Percentiles rank a stretch among this genome's conserved stretches.
phyloP scores from a whole-genome alignment of 2,329 filamentous ascomycete genomes.

The Calycina marina region DNA sequence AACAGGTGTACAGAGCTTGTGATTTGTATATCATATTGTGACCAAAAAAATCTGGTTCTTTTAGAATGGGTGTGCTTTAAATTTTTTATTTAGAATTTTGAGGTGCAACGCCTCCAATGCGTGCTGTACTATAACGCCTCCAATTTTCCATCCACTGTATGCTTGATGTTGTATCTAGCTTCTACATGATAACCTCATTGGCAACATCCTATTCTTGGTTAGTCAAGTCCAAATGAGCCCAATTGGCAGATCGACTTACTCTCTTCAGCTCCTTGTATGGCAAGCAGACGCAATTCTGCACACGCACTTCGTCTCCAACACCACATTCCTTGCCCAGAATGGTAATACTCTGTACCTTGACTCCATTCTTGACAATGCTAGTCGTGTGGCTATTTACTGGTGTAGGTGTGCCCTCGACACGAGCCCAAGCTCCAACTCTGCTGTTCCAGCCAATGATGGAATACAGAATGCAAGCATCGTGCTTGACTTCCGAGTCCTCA shows the following conservation, averaged over 20 bases:
- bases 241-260: constrained; percentile 37
- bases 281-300: constrained; percentile 96
- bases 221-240: not conserved
- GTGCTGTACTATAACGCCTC: no score
- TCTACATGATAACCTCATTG: constrained; percentile 86
- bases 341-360: constrained; percentile 97
- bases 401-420: constrained; percentile 88
- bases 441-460: constrained; percentile 96
- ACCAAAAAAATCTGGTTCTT: no score
- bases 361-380: constrained; percentile 90
- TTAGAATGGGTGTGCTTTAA: no score
- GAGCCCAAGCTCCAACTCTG: constrained; percentile 92
- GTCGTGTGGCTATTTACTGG: constrained; percentile 79
- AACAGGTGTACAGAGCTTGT: no score
- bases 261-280: constrained; percentile 97
- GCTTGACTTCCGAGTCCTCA: constrained; percentile 89
- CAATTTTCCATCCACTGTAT: constrained; percentile 1
- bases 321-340: constrained; percentile 93
- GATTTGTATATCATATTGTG: no score
- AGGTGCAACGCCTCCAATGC: no score
- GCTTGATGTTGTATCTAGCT: constrained; percentile 1
- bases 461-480: constrained; percentile 90
- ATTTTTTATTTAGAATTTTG: no score
- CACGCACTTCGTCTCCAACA: constrained; percentile 84
- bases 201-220: constrained; percentile 52